Conservation (phyloP, 2,329 filamentous ascomycete genomes). For the Davidsoniella eucalypti region DNA sequence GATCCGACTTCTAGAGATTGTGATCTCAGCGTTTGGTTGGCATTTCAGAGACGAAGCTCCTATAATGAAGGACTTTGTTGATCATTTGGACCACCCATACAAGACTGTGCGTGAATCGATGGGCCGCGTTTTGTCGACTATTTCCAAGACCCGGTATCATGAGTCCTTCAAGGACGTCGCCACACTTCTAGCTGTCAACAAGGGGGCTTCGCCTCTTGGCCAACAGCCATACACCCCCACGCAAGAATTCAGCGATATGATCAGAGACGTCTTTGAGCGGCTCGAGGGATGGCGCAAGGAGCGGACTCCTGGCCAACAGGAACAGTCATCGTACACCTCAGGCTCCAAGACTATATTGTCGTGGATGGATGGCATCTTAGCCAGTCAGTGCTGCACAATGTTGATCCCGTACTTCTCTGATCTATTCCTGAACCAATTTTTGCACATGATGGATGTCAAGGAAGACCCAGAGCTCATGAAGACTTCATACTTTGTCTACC, state of each 20-base stretch:
- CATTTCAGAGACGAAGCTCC: slow-evolving; percentile 85
- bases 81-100: slow-evolving; percentile 91
- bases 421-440: slow-evolving; percentile 74
- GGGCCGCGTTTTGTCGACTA: slow-evolving; percentile 71
- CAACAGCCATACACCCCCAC: slow-evolving; percentile 67
- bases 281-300: slow-evolving; percentile 80
- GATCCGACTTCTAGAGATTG: slow-evolving; percentile 76
- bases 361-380: slow-evolving; percentile 84
- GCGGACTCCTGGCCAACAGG: slow-evolving; percentile 74
- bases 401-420: slow-evolving; percentile 82
- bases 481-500: slow-evolving; percentile 90
- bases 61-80: slow-evolving; percentile 74
- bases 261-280: slow-evolving; percentile 59
- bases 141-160: slow-evolving; percentile 83
- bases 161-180: slow-evolving; percentile 77
- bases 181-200: slow-evolving; percentile 62
- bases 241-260: slow-evolving; percentile 53
- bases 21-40: slow-evolving; percentile 81
- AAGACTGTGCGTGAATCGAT: slow-evolving; percentile 94
- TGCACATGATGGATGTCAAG: slow-evolving; percentile 99
- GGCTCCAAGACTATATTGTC: slow-evolving; percentile 90
- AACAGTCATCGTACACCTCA: slow-evolving; percentile 84
- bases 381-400: slow-evolving; percentile 82
- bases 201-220: slow-evolving; percentile 63
- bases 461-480: slow-evolving; percentile 93